Evolutionary conservation across 208 protist genomes (phyloP).

Genomic region (Crithidia expoeki): DNA sequence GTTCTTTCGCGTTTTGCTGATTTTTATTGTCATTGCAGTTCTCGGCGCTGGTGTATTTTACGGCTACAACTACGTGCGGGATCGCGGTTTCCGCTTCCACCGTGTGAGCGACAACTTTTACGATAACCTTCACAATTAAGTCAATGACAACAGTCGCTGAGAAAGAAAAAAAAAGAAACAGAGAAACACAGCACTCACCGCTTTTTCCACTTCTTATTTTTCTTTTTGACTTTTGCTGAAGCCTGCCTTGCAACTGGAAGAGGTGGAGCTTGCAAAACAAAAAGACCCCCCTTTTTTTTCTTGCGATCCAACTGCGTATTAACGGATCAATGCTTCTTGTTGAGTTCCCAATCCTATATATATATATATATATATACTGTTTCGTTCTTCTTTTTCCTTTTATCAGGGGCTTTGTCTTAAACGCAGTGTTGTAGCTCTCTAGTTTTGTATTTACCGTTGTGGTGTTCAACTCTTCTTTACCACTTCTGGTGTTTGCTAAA

Average conservation of each 20-base stretch:
- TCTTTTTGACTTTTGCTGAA: neutral
- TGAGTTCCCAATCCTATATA: neutral
- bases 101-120: constrained; percentile 64
- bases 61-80: constrained; percentile 15
- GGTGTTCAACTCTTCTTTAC: no score
- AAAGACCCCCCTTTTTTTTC: neutral
- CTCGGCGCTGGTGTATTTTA: constrained; percentile 16
- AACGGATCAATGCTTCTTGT: neutral
- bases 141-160: no score
- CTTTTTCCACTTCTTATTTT: constrained; percentile 20
- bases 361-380: no score
- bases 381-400: neutral
- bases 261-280: neutral
- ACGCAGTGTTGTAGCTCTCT: no score
- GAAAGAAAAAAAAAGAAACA: constrained; percentile 8
- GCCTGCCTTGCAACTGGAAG: neutral
- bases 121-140: constrained; percentile 42
- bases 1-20: constrained; percentile 12
- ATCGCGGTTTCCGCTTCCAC: constrained; percentile 17
- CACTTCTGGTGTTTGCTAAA: no score
- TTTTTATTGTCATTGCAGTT: constrained; percentile 14
- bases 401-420: no score
- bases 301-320: neutral
- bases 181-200: neutral
- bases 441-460: no score